Percentiles rank a stretch among this genome's conserved stretches.
phyloP scores from a whole-genome alignment of 805 yeast genomes.

The Nakazawaea ishiwadae region DNA sequence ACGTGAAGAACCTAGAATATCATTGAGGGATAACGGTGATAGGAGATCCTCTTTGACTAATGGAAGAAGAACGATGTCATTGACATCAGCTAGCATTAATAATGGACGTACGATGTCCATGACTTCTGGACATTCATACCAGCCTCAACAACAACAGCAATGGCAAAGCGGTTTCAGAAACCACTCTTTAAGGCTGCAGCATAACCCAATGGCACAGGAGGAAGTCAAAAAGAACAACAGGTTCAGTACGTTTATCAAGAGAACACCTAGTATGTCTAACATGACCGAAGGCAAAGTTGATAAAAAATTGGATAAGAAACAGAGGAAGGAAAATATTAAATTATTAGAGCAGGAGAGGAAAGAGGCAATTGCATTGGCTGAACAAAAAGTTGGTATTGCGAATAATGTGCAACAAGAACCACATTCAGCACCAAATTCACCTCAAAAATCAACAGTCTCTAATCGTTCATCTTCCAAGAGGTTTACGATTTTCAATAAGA shows the following conservation, averaged over 20 bases:
- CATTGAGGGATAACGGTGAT: background rate
- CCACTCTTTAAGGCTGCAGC: constrained; percentile 24
- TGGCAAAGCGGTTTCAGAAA: constrained; percentile 24
- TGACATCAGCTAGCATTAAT: constrained; percentile 4
- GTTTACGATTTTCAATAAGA: constrained; percentile 5
- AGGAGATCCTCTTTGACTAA: too few relatives aligned
- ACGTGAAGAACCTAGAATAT: background rate
- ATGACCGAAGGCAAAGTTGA: constrained; percentile 14
- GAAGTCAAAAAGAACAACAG: constrained; percentile 14
- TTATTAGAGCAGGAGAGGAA: constrained; percentile 21
- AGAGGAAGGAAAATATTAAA: constrained; percentile 20
- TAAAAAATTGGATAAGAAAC: constrained; percentile 19
- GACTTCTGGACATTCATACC: constrained; percentile 4
- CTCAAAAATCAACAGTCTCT: background rate
- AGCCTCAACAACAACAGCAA: background rate
- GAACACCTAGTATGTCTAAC: background rate
- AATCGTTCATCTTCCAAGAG: constrained; percentile 2
- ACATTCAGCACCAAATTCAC: constrained; percentile 6
- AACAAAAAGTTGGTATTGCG: background rate
- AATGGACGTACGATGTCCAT: constrained; percentile 14
- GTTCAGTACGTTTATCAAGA: constrained; percentile 8
- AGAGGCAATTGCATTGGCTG: constrained; percentile 18
- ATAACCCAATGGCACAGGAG: constrained; percentile 14
- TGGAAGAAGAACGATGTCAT: constrained; percentile 14
- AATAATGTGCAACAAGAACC: background rate